These are phyloP conservation scores for Ceratocystis destructans DNA, from an alignment of 2,329 filamentous ascomycete species.

Conservation along the genomic window DNA sequence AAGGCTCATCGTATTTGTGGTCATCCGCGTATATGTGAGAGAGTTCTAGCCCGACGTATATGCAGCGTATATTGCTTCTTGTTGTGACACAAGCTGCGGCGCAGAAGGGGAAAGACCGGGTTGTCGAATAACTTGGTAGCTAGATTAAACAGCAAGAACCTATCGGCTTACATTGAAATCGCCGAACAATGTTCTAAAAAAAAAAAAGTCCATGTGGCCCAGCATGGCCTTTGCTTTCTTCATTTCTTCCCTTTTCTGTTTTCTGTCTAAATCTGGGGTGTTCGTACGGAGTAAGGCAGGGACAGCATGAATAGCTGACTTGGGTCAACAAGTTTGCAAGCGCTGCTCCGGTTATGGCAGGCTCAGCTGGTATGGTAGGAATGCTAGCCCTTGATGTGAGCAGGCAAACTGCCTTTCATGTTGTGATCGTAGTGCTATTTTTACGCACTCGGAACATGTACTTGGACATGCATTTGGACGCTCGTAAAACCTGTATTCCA, in stretches of 20 bases:
- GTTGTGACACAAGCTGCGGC: not conserved
- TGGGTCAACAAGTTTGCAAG: not conserved
- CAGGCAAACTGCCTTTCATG: not conserved
- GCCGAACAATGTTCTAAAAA: too few relatives aligned
- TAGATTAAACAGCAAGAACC: not conserved
- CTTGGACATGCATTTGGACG: too few relatives aligned
- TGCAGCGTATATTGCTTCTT: not conserved
- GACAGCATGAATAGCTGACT: not conserved
- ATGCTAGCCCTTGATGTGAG: not conserved
- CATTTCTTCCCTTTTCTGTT: not conserved
- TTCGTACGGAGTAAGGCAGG: not conserved
- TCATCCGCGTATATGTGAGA: too few relatives aligned
- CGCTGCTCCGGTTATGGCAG: not conserved
- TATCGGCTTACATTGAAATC: not conserved
- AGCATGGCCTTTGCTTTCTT: not conserved
- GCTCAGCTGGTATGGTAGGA: slow-evolving; percentile 1
- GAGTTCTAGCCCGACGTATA: too few relatives aligned
- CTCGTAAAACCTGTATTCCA: not conserved
- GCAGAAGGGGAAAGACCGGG: not conserved
- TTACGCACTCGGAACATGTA: too few relatives aligned
- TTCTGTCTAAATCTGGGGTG: not conserved
- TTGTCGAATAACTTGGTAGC: not conserved
- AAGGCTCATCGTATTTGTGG: not conserved
- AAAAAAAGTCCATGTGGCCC: too few relatives aligned
- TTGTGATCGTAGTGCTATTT: not conserved